Conservation (phyloP, 306 rosid species). For the Vigna hirtella region DNA sequence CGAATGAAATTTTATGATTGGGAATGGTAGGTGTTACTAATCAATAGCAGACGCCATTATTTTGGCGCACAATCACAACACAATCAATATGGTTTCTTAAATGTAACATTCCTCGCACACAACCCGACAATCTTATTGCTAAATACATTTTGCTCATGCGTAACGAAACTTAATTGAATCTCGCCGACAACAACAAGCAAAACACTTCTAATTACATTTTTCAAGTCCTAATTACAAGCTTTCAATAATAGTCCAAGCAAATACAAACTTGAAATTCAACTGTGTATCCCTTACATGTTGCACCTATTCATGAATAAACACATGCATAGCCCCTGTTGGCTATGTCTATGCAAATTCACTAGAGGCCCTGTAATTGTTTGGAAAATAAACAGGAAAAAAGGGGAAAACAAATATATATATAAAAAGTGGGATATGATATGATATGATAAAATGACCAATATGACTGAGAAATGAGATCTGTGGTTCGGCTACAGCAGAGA, state of each 20-base stretch:
- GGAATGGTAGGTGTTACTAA: constrained; percentile 36
- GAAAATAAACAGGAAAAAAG: constrained; percentile 11
- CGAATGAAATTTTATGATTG: constrained; percentile 36
- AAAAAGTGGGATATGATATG: constrained; percentile 24
- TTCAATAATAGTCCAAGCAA: constrained; percentile 23
- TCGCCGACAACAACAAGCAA: constrained; percentile 5
- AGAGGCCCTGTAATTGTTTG: constrained; percentile 22
- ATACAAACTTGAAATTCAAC: constrained; percentile 26
- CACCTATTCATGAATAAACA: constrained; percentile 24
- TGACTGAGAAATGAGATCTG: constrained; percentile 41
- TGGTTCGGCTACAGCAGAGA: constrained; percentile 25
- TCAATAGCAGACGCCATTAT: constrained; percentile 35
- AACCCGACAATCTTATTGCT: background rate
- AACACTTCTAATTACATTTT: constrained; percentile 24
- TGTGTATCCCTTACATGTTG: constrained; percentile 41
- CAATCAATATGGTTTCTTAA: constrained; percentile 12
- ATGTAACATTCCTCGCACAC: constrained; percentile 37
- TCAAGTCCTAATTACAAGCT: constrained; percentile 45
- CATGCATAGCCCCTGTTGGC: constrained; percentile 25
- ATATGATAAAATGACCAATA: constrained; percentile 6
- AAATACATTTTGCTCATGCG: background rate
- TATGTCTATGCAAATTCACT: constrained; percentile 40
- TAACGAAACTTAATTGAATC: background rate
- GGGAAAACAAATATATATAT: background rate
- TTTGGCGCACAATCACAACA: constrained; percentile 32